Conservation (phyloP, 1,284 basidiomycete species). For the Leccinum holopus region DNA sequence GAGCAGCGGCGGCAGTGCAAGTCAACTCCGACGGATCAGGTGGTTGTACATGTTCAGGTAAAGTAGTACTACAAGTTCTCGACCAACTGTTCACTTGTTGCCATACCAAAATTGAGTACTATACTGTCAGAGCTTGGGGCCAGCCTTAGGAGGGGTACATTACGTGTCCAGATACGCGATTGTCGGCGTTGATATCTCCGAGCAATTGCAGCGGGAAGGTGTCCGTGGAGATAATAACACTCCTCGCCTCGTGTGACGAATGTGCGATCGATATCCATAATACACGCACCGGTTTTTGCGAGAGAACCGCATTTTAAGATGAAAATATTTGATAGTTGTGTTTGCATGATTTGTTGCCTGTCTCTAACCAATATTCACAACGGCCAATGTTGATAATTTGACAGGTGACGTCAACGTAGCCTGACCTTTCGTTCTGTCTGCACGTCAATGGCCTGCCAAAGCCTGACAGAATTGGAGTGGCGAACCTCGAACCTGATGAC, state of each 20-base stretch:
- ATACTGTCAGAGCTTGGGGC: neutral
- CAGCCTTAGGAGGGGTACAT: constrained; percentile 13
- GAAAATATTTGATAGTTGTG: neutral
- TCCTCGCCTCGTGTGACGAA: neutral
- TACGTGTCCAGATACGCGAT: constrained; percentile 16
- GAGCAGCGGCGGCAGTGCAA: neutral
- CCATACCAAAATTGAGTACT: neutral
- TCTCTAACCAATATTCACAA: neutral
- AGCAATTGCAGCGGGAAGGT: neutral
- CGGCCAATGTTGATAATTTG: neutral
- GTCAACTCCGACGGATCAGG: neutral
- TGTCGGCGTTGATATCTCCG: constrained; percentile 16
- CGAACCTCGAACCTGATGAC: neutral
- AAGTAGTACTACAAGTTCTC: neutral
- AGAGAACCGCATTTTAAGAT: neutral
- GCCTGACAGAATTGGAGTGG: neutral
- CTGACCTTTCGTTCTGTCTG: constrained; percentile 3
- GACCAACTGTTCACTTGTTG: neutral
- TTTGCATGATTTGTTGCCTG: neutral
- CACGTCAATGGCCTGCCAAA: neutral
- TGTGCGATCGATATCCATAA: constrained; percentile 3
- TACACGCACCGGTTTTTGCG: neutral
- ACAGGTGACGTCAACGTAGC: neutral
- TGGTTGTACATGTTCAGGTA: neutral
- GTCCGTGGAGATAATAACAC: constrained; percentile 11